Base-by-base conservation (phyloP, 2,329 filamentous ascomycete genomes). In the Sarocladiaceae sp. region DNA sequence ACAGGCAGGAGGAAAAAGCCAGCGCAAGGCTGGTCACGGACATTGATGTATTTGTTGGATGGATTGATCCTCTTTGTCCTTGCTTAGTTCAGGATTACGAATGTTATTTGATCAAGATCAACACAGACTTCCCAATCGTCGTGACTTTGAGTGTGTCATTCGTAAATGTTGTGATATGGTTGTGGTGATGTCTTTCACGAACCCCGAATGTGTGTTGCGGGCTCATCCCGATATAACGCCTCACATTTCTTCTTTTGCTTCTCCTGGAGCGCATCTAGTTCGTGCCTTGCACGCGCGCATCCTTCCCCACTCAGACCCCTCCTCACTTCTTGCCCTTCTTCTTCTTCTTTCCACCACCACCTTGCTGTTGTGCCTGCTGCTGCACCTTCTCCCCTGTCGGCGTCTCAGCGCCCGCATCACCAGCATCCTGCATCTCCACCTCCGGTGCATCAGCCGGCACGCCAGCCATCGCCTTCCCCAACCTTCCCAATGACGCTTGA, bases 381-480 rank as follows among this genome's bases (percentile, higher is more conserved):
- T 62, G 62, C 48, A 59, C 58, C 54, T 65, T 61, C 52, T 53
- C 59, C 37, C 62, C 59, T 50, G 31, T 31, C 53, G 23, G 39
- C 50, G 35, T 42, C 20, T 52, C 52, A n/a, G 35, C 50, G 8
- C 46, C 53, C 12, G 39, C 52, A 44, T 44, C 50, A 7, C 54
- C 61, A 22, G 67, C 68, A 56, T 78, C 75, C 12, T 58, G 62
- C 68, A 74, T 74, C 5, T 63, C 60, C 58, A 69, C 75, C 48
- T 76, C 74, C 40, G 59, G 62, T 17, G 65, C 64, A 23, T 65
- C 62, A 17, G 69, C 70, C 50, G 75, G 72, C 58, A 86, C 64
- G 29, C 77, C 82, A 13, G 80, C 82, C 76, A 88, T 86, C 53
- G 77, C 80, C 52, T 84, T 78, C n/a, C 86, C 90, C 59, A 97